Conservation (phyloP, 108 stramenopile species). For the Pseudonitzschia delicatissima region DNA sequence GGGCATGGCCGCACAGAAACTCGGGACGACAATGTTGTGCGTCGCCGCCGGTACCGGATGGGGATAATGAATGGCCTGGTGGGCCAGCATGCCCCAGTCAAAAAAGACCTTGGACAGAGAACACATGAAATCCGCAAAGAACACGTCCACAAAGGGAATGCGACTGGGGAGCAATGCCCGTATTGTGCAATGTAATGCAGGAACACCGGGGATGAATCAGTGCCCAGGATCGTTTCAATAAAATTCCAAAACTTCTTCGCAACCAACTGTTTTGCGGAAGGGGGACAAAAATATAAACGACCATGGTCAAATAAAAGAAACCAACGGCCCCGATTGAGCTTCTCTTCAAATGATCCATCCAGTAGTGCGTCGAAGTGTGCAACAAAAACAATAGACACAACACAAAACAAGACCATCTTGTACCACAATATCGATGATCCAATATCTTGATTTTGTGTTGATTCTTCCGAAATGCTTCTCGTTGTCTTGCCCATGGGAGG, state of each 20-base stretch:
- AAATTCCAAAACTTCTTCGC: slow-evolving; percentile 45
- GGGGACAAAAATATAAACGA: slow-evolving; percentile 55
- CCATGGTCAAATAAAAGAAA: slow-evolving; percentile 59
- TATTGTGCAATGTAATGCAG: slow-evolving; percentile 24
- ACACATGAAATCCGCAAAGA: slow-evolving; percentile 88
- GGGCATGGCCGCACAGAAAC: slow-evolving; percentile 64
- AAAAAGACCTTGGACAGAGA: slow-evolving; percentile 80
- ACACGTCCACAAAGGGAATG: slow-evolving; percentile 84
- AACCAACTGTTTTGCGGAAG: slow-evolving; percentile 64
- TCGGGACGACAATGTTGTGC: slow-evolving; percentile 75
- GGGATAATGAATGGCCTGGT: slow-evolving; percentile 80
- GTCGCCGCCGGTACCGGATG: slow-evolving; percentile 57
- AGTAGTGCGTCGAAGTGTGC: slow-evolving; percentile 55
- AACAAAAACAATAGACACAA: slow-evolving; percentile 54
- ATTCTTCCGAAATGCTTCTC: background rate
- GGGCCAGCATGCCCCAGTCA: slow-evolving; percentile 86
- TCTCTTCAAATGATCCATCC: slow-evolving; percentile 62
- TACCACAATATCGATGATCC: slow-evolving; percentile 46
- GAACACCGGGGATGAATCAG: slow-evolving; percentile 73
- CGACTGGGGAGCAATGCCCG: slow-evolving; percentile 36
- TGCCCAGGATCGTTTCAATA: slow-evolving; percentile 62
- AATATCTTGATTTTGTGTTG: background rate
- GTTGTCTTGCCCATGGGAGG: background rate
- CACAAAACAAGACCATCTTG: slow-evolving; percentile 54
- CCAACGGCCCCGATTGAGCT: slow-evolving; percentile 73